Evolutionary conservation across 176 grass and related monocot genomes (phyloP), one percentile per base, ranked within the genome.

Genomic region (Themeda triandra): DNA sequence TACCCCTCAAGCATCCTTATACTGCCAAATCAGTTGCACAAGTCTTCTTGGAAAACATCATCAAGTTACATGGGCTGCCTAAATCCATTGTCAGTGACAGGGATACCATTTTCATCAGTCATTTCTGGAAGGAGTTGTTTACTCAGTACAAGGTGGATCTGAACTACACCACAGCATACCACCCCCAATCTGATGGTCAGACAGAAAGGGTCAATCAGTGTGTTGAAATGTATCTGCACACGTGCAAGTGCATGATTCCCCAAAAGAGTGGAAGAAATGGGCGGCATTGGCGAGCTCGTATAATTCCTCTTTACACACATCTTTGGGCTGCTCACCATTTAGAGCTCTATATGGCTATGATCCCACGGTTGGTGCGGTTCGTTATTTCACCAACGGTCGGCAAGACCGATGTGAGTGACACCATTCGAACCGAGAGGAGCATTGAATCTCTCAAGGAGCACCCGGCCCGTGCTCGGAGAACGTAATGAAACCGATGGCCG

Each of bases 391-490:
- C 3, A 3, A 4, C 3, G 1, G 5, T 13, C 1, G 0, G 13
- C 1, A n/a, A n/a, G n/a, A 7, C 29, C 8, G 14, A 35, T 2
- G 33, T 32, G 0, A 0, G 2, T 23, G 63, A 32, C 0, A 2
- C 32, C 2, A 7, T 66, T 2, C 1, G 0, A 6, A 66, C 0
- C 18, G 64, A 1, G 30, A 66, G 13, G 0, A 10, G 0, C 60
- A 1, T 19, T 0, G 2, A 13, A 2, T 0, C 2, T 0, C 13
- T 66, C 0, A 17, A 35, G 6, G 0, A 33, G 5, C 64, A 66
- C 2, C 19, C 33, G 2, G 14, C 14, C 1, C 1, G 1, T 2
- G 63, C 63, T 18, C 63, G n/a, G n/a, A 66, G 2, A 30, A 66
- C 2, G 0, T 13, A 3, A 66, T 66, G 64, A 66, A 66, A 27